Conservation (phyloP, 768 basidiomycete species). For the Psilocybe subaeruginosa region DNA sequence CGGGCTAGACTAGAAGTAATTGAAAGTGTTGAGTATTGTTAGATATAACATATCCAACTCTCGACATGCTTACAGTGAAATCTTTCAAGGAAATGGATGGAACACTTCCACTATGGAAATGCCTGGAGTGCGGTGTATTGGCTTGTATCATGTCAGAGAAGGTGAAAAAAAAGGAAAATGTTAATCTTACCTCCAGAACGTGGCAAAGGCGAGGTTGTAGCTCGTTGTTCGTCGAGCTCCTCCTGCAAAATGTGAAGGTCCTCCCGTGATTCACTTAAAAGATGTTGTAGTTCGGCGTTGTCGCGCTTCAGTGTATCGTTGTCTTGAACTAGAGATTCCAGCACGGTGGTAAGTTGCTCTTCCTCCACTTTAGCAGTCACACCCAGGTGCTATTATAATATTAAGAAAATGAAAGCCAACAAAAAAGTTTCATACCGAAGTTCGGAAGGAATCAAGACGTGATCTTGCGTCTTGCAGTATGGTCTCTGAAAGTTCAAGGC, state of each 20-base stretch:
- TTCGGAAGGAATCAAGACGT: conserved; percentile 62
- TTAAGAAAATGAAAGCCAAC: conserved; percentile 14
- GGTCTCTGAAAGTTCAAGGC: conserved; percentile 67
- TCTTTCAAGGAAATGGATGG: conserved; percentile 44
- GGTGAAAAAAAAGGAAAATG: not conserved
- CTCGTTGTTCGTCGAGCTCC: conserved; percentile 76
- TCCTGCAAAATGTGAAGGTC: conserved; percentile 70
- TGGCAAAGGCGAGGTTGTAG: conserved; percentile 39
- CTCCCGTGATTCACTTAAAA: conserved; percentile 78
- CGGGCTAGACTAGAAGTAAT: not conserved
- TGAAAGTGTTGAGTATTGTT: not conserved
- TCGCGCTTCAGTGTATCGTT: conserved; percentile 84
- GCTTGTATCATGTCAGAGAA: conserved; percentile 23
- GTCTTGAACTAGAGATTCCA: conserved; percentile 86
- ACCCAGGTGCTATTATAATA: conserved; percentile 38
- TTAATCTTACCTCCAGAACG: conserved; percentile 44
- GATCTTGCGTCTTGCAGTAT: conserved; percentile 68
- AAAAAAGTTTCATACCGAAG: conserved; percentile 43
- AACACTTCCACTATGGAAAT: conserved; percentile 45
- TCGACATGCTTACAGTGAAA: conserved; percentile 26
- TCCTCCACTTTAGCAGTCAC: conserved; percentile 49
- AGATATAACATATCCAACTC: not conserved
- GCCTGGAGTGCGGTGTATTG: conserved; percentile 44
- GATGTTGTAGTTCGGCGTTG: conserved; percentile 74
- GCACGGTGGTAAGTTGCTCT: conserved; percentile 63